phyloP scores from a whole-genome alignment of 1,284 basidiomycete genomes.

The Austroboletus olivaceoglutinosus region DNA sequence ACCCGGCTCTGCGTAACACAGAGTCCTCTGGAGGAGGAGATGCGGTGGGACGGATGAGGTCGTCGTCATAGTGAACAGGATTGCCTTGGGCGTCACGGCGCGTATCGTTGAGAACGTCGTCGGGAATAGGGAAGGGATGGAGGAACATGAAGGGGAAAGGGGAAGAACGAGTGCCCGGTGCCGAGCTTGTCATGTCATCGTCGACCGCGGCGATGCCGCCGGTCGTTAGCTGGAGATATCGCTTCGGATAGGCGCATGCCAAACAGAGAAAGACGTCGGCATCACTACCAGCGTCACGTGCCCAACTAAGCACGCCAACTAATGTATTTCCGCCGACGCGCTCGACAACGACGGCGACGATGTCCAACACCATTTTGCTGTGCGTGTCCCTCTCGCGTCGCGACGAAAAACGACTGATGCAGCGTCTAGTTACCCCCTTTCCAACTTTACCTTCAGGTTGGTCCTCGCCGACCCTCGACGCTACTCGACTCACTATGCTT shows the following conservation, averaged over 20 bases:
- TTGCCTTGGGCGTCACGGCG: slow-evolving; percentile 4
- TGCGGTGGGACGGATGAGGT: slow-evolving; percentile 13
- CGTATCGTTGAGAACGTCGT: not conserved
- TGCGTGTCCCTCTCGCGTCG: slow-evolving; percentile 37
- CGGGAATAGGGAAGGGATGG: not conserved
- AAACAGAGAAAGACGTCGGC: slow-evolving; percentile 8
- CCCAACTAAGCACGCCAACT: too few species aligned
- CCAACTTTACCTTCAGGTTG: slow-evolving; percentile 84
- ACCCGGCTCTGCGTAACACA: slow-evolving; percentile 54
- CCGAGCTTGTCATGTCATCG: slow-evolving; percentile 5
- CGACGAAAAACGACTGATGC: slow-evolving; percentile 1
- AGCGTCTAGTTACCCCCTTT: slow-evolving; percentile 67
- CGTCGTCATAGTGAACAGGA: slow-evolving; percentile 23
- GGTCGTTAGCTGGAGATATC: not conserved
- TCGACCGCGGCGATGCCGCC: not conserved
- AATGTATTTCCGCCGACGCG: slow-evolving; percentile 14
- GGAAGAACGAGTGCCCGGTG: not conserved
- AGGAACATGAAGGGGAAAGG: slow-evolving; percentile 13
- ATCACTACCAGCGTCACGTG: slow-evolving; percentile 18
- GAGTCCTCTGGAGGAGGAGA: slow-evolving; percentile 37
- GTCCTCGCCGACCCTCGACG: slow-evolving; percentile 2
- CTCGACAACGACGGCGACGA: slow-evolving; percentile 33
- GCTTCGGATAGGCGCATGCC: too few species aligned
- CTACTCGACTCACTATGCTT: slow-evolving; percentile 3
- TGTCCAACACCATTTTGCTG: slow-evolving; percentile 79